A percentile compares a stretch with the other conserved stretches of the same genome.
Conservation (phyloP, 2,329 filamentous ascomycete species). For the Leptoxyphium fumago region DNA sequence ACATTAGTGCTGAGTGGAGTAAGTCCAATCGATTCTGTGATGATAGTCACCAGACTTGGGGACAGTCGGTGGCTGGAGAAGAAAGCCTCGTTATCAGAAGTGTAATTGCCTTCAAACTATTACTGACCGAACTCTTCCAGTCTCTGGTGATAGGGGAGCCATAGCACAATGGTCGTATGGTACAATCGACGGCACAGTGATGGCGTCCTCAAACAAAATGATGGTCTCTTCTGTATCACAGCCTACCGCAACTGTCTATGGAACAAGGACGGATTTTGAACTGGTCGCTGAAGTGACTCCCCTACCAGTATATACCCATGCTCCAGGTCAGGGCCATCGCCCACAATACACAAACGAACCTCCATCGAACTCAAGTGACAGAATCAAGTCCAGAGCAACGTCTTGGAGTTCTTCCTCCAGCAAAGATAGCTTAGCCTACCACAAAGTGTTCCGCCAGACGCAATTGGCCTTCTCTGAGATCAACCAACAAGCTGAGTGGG, state of each 20-base stretch:
- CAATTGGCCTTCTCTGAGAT: constrained; percentile 34
- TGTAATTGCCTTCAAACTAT: neutral
- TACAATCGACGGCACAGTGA: constrained; percentile 11
- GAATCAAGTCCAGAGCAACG: neutral
- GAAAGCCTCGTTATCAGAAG: too few relatives aligned
- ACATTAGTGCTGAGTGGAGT: constrained; percentile 44
- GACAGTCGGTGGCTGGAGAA: neutral
- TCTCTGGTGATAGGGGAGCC: constrained; percentile 44
- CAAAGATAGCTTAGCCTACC: constrained; percentile 40
- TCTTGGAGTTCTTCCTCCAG: neutral
- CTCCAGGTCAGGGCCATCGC: neutral
- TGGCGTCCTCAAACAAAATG: constrained; percentile 3
- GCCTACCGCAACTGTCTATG: neutral
- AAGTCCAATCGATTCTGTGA: neutral
- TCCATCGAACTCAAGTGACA: neutral
- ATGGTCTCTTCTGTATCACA: neutral
- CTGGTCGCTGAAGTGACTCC: neutral
- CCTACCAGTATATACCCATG: neutral
- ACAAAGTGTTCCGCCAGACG: constrained; percentile 37
- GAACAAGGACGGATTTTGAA: neutral
- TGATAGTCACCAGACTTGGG: neutral
- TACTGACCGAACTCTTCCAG: neutral
- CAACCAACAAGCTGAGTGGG: constrained; percentile 37
- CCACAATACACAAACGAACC: neutral
- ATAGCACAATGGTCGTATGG: constrained; percentile 49